Conservation (phyloP, 2,329 filamentous ascomycete genomes). For the Bipolaris bicolor region DNA sequence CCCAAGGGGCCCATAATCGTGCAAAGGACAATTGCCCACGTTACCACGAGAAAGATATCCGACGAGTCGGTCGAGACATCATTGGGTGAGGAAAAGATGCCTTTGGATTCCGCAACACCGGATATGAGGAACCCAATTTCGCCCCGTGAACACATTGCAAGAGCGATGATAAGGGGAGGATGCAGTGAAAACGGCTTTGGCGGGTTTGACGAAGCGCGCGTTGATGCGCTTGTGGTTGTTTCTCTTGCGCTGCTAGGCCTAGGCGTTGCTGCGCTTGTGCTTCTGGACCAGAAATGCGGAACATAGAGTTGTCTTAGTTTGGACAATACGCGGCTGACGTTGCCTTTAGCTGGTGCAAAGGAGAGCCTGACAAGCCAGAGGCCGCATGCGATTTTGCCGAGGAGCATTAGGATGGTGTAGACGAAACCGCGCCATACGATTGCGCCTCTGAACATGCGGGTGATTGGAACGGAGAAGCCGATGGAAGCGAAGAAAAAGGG, state of each 20-base stretch:
- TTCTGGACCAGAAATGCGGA: not conserved
- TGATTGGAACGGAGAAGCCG: slow-evolving; percentile 79
- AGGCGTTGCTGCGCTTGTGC: not conserved
- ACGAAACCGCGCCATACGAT: slow-evolving; percentile 76
- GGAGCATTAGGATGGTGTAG: slow-evolving; percentile 72
- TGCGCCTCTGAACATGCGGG: slow-evolving; percentile 66
- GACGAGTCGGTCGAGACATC: slow-evolving; percentile 35
- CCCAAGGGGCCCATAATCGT: slow-evolving; percentile 61
- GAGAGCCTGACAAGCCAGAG: slow-evolving; percentile 46
- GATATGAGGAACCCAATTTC: slow-evolving; percentile 82
- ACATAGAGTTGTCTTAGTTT: not conserved
- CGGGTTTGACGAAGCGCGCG: slow-evolving; percentile 23
- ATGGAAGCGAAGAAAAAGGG: slow-evolving; percentile 79
- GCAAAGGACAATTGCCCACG: slow-evolving; percentile 64
- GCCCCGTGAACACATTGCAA: slow-evolving; percentile 76
- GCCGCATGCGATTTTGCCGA: slow-evolving; percentile 54
- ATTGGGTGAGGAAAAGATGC: slow-evolving; percentile 51
- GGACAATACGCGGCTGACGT: not conserved
- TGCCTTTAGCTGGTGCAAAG: not conserved
- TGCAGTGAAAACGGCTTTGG: slow-evolving; percentile 67
- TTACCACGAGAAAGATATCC: slow-evolving; percentile 60
- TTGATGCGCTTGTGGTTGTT: slow-evolving; percentile 2
- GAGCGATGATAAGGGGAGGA: slow-evolving; percentile 69
- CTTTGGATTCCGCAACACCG: slow-evolving; percentile 65
- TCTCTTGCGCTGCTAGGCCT: not conserved